Base-by-base conservation (phyloP, 1,284 basidiomycete genomes). In the Ustanciosporium gigantosporum region DNA sequence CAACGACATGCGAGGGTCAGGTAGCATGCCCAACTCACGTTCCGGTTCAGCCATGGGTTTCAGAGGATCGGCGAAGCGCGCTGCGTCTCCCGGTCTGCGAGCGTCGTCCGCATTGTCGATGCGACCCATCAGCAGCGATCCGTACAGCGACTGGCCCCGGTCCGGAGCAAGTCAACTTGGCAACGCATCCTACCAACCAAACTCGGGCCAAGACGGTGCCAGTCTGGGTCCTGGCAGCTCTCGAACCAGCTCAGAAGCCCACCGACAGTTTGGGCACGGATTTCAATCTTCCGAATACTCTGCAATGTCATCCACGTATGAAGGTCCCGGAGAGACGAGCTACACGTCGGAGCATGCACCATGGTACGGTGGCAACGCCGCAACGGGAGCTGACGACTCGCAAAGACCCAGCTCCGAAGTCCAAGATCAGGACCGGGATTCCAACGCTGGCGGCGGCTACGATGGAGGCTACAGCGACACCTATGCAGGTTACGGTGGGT, bases 11-110 rank as follows among this genome's bases (percentile, higher is more conserved):
- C 41, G 41, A 5, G 23, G 39, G 2, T 50, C 60, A 15, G 48
- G 47, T 5, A 67, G 60, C 55, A 45, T 42, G 14, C 60, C 64
- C 4, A 41, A 49, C 22, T 67, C 67, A 15, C 59, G 65, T 9
- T 58, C 69, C n/a, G 64, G 61, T 6, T 64, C 66, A 31, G 62
- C 66, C 13, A 52, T 60, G 50, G 60, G 57, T 39, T 65, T 68
- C 66, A 48, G 58, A 35, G 50, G 47, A 19, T 41, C 45, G 13
- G 48, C 45, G 22, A 51, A 47, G 36, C 61, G 58, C 5, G 52
- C 60, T 4, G 52, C 60, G 14, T 70, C 66, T 13, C 65, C 64
- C 19, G 59, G 55, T 25, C 41, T 58, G 36, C 46, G 68, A 25
- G 47, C 67, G 2, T 44, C 58, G 2, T 67, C 68, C 14, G 68